phyloP scores from a whole-genome alignment of 345 rosid species.

The Eucalyptus sp. region DNA sequence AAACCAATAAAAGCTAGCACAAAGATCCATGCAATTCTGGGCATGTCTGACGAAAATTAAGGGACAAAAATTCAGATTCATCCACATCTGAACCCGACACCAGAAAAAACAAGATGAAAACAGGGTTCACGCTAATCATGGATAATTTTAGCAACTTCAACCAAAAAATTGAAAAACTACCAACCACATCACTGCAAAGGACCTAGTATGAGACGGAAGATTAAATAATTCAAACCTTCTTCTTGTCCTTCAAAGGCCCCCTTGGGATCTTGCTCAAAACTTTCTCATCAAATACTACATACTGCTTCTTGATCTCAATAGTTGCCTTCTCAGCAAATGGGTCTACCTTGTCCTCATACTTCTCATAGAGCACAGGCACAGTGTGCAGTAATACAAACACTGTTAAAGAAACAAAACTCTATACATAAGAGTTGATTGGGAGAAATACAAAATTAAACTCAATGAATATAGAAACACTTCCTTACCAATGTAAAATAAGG shows the following conservation, averaged over 20 bases:
- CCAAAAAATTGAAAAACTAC: neutral
- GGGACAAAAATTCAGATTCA: neutral
- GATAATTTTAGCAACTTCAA: neutral
- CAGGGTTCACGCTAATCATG: neutral
- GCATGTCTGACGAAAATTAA: neutral
- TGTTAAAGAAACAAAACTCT: neutral
- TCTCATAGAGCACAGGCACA: constrained; percentile 31
- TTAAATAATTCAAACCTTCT: neutral
- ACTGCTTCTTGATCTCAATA: constrained; percentile 30
- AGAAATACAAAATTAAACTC: neutral
- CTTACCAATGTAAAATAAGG: constrained; percentile 34
- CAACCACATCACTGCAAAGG: neutral
- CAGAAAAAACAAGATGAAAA: neutral
- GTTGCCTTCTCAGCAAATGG: constrained; percentile 37
- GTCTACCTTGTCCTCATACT: constrained; percentile 35
- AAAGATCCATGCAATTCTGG: neutral
- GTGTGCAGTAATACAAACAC: constrained; percentile 27
- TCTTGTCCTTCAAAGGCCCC: constrained; percentile 7
- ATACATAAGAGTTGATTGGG: neutral
- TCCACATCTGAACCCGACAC: neutral
- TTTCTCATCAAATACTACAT: constrained; percentile 8
- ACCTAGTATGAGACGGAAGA: neutral
- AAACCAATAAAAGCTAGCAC: neutral
- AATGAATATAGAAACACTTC: neutral
- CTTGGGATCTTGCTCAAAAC: constrained; percentile 7